Evolutionary conservation across 257 asterid genomes (phyloP), one percentile per base, ranked within the genome.

Genomic region (Pogostemon cablin): DNA sequence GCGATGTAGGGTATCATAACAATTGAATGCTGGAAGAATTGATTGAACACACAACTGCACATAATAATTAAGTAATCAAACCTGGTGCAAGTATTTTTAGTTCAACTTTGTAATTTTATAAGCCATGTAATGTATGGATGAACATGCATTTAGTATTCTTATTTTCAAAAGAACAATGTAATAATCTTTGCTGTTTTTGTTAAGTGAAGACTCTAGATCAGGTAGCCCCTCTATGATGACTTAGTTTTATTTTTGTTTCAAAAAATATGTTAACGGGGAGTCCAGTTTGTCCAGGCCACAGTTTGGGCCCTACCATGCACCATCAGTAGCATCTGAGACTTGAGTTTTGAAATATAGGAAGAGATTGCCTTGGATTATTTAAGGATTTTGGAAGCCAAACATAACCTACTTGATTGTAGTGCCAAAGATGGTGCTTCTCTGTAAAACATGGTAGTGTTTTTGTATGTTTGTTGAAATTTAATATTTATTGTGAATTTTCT

Each of bases 71-170:
- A 66, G 67, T 46, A 48, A 12, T 35, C 60, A 67, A 32, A 25
- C 41, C 10, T 41, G 10, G 55, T 34, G 37, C 9, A 38, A 46
- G 6, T 10, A 43, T 37, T 46, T 37, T 38, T 32, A 71, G 54
- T 71, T 54, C 10, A 8, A 39, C 38, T 40, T 73, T 6, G 9
- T 17, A 11, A 15, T 53, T 53, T 53, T 52, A 73, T 57, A 34
- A 41, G 65, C 12, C 40, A 72, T 8, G 25, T 62, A 62, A 35
- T 64, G 37, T 54, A 40, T 72, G 54, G 48, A 56, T 72, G 69
- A 63, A 52, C 25, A 25, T 25, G 15, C 34, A 60, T 49, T 50
- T 38, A 52, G 40, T 41, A 17, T 55, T 62, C n/a, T 32, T 47
- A n/a, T 50, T 47, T 42, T 53, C 44, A 11, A n/a, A 43, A 44